A percentile compares a stretch with the other conserved stretches of the same genome.
These are phyloP conservation scores for Pichia scutulata DNA, from an alignment of 805 yeast species.

Conservation along the genomic window DNA sequence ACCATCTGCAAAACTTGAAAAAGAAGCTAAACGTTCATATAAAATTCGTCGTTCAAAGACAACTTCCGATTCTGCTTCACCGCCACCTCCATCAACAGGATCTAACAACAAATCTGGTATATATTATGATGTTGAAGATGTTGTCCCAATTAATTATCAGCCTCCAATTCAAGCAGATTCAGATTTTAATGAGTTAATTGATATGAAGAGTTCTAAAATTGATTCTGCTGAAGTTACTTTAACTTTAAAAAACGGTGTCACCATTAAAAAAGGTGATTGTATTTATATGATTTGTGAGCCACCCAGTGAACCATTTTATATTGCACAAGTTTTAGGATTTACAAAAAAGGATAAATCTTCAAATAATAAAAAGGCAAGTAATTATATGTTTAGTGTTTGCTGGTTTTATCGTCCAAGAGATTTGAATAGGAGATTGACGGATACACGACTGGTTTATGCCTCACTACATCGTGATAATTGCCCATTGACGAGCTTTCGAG, in stretches of 20 bases:
- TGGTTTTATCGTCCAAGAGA: constrained; percentile 92
- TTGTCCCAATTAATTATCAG: constrained; percentile 45
- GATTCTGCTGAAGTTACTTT: constrained; percentile 28
- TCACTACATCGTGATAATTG: constrained; percentile 83
- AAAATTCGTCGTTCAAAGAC: not conserved
- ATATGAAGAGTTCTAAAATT: constrained; percentile 36
- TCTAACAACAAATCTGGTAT: not conserved
- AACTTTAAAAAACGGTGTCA: constrained; percentile 32
- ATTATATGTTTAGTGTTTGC: constrained; percentile 61
- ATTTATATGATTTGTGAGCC: constrained; percentile 87
- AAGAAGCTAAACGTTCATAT: not conserved
- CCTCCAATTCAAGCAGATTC: constrained; percentile 32
- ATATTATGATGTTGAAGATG: constrained; percentile 25
- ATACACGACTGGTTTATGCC: constrained; percentile 71
- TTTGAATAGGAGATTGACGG: constrained; percentile 56
- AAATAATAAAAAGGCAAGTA: constrained; percentile 38
- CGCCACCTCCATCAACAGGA: constrained; percentile 1
- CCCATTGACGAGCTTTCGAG: constrained; percentile 68
- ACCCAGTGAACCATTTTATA: constrained; percentile 88
- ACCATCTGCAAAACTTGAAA: constrained; percentile 1
- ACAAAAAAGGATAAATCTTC: constrained; percentile 31
- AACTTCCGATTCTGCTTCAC: not conserved
- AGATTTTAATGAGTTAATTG: constrained; percentile 36
- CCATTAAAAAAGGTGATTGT: constrained; percentile 49
- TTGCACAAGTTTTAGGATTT: constrained; percentile 79